These are phyloP conservation scores for Aspergillus fumigatus DNA, from an alignment of 2,329 filamentous ascomycete species.

Conservation along the genomic window DNA sequence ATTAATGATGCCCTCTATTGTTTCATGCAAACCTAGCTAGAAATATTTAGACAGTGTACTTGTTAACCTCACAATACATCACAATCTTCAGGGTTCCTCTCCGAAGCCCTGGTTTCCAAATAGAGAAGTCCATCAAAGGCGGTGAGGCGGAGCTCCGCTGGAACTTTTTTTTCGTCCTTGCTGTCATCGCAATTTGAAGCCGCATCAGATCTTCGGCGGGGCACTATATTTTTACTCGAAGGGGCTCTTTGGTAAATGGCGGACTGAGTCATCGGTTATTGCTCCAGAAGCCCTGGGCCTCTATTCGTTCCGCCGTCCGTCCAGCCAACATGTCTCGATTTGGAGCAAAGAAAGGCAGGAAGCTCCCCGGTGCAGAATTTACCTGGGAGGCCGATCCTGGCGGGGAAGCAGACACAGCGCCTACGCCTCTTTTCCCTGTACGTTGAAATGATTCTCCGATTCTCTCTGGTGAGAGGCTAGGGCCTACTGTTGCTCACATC, in stretches of 20 bases:
- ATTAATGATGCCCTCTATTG: background rate
- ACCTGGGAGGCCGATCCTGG: slow-evolving; percentile 37
- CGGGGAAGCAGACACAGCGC: slow-evolving; percentile 40
- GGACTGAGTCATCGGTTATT: background rate
- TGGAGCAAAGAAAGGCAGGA: slow-evolving; percentile 34
- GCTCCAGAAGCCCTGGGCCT: background rate
- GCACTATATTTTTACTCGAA: background rate
- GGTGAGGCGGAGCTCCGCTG: slow-evolving; percentile 18
- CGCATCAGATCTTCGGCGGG: background rate
- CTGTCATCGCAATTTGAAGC: background rate
- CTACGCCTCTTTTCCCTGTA: slow-evolving; percentile 47
- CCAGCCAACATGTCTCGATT: slow-evolving; percentile 36
- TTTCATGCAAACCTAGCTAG: background rate
- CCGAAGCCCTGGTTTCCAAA: slow-evolving; percentile 11
- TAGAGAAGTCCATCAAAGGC: slow-evolving; percentile 11
- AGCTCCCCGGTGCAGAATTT: slow-evolving; percentile 39
- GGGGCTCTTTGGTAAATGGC: background rate
- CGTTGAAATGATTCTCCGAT: slow-evolving; percentile 12
- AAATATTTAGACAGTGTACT: no score
- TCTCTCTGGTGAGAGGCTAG: background rate
- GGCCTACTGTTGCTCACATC: background rate
- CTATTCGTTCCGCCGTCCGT: background rate
- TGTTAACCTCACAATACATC: background rate
- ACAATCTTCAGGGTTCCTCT: slow-evolving; percentile 1
- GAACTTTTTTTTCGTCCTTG: slow-evolving; percentile 21